Evolutionary conservation across 495 filamentous ascomycete species (phyloP).

Genomic region (Penicillium arizonense): DNA sequence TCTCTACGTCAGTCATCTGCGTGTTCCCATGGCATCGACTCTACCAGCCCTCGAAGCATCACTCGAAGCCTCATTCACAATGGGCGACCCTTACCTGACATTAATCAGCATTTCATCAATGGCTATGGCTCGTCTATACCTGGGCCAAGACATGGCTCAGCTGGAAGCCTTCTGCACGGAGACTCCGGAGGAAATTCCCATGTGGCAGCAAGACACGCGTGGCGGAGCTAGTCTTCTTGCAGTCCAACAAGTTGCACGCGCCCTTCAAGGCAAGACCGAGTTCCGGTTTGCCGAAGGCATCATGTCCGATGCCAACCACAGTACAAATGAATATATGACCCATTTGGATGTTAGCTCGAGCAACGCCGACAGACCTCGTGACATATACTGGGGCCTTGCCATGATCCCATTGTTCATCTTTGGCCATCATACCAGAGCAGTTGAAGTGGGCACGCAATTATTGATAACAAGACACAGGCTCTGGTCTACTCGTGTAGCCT

Average conservation of each 20-base stretch:
- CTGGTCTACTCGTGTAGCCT: conserved; percentile 70
- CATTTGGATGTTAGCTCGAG: conserved; percentile 49
- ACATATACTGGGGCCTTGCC: conserved; percentile 71
- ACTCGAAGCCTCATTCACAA: conserved; percentile 65
- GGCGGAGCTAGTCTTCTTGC: conserved; percentile 73
- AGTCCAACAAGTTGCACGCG: conserved; percentile 68
- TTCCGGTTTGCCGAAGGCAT: conserved; percentile 52
- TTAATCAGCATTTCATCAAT: conserved; percentile 73
- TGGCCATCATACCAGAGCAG: conserved; percentile 68
- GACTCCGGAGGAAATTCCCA: conserved; percentile 70
- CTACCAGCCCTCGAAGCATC: conserved; percentile 63
- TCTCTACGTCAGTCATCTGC: conserved; percentile 72
- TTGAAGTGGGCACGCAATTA: conserved; percentile 64
- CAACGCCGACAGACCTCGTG: conserved; percentile 56
- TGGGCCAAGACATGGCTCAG: conserved; percentile 72
- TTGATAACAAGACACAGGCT: conserved; percentile 56
- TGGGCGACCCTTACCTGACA: conserved; percentile 73
- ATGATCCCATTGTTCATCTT: conserved; percentile 73
- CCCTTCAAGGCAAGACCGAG: conserved; percentile 83
- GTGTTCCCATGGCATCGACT: conserved; percentile 57
- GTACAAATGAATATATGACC: conserved; percentile 60
- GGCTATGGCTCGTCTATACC: conserved; percentile 67
- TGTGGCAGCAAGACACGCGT: conserved; percentile 73
- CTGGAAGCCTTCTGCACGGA: conserved; percentile 72
- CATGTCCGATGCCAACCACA: conserved; percentile 71